Conservation (phyloP, 208 protist genomes). For the Lotmaria passim region DNA sequence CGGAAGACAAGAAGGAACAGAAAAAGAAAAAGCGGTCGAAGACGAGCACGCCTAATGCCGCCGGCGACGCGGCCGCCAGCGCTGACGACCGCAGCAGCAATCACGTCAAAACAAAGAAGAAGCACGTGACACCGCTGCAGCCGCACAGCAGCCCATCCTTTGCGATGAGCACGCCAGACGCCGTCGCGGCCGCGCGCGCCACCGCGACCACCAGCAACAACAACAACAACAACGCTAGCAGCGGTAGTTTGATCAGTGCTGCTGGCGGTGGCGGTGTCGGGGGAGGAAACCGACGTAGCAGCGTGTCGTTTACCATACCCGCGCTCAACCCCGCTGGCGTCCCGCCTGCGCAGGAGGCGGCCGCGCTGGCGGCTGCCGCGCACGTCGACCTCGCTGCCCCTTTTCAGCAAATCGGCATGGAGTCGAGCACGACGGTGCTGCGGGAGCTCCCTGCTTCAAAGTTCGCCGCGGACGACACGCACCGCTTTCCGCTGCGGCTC, state of each 20-base stretch:
- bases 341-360: conserved; percentile 14
- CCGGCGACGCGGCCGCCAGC: background rate
- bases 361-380: conserved; percentile 10
- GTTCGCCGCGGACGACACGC: conserved; percentile 52
- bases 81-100: background rate
- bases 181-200: background rate
- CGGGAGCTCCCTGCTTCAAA: conserved; percentile 6
- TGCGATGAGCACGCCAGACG: background rate
- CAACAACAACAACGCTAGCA: conserved; percentile 4
- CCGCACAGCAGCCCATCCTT: background rate
- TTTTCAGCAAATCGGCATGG: conserved; percentile 40
- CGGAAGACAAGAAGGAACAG: background rate
- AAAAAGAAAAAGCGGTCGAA: conserved; percentile 3
- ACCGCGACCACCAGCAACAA: too few species aligned
- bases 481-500: conserved; percentile 71
- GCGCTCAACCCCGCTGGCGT: background rate
- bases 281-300: background rate
- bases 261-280: too few species aligned
- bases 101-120: background rate
- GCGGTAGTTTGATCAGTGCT: too few species aligned
- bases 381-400: conserved; percentile 36
- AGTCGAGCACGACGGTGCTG: conserved; percentile 23
- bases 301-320: background rate
- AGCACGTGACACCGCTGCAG: background rate
- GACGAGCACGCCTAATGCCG: background rate